Conservation (phyloP, 495 filamentous ascomycete genomes). For the Penicillium roqueforti region DNA sequence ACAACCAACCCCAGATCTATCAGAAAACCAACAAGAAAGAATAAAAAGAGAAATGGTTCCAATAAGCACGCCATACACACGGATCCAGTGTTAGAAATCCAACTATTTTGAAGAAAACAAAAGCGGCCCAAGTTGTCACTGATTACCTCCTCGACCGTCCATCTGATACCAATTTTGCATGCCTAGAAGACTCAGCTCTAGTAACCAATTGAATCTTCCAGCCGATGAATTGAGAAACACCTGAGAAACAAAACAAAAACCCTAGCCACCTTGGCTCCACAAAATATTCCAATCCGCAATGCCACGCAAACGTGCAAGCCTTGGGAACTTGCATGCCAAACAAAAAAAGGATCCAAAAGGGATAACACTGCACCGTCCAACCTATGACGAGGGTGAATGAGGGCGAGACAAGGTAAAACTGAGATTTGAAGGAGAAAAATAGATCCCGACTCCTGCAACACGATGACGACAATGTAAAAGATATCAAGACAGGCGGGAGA, state of each 20-base stretch:
- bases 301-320: constrained; percentile 4
- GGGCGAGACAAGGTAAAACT: constrained; percentile 22
- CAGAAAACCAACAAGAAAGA: background rate
- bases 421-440: constrained; percentile 28
- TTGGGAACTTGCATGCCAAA: constrained; percentile 1
- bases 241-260: constrained; percentile 6
- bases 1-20: background rate
- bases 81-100: constrained; percentile 17
- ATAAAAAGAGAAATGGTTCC: constrained; percentile 9
- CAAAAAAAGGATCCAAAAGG: constrained; percentile 5
- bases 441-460: constrained; percentile 34
- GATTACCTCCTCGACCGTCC: constrained; percentile 19
- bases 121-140: constrained; percentile 10
- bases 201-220: constrained; percentile 7
- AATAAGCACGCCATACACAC: constrained; percentile 14
- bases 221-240: constrained; percentile 3
- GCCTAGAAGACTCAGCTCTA: constrained; percentile 5
- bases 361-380: constrained; percentile 4
- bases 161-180: constrained; percentile 3
- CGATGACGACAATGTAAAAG: constrained; percentile 31
- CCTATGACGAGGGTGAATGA: constrained; percentile 12
- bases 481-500: constrained; percentile 32
- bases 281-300: constrained; percentile 2
- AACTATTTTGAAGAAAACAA: constrained; percentile 21
- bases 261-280: constrained; percentile 5